These are phyloP conservation scores for Scheffersomyces segobiensis DNA, from an alignment of 1,139 yeast species.

Conservation along the genomic window DNA sequence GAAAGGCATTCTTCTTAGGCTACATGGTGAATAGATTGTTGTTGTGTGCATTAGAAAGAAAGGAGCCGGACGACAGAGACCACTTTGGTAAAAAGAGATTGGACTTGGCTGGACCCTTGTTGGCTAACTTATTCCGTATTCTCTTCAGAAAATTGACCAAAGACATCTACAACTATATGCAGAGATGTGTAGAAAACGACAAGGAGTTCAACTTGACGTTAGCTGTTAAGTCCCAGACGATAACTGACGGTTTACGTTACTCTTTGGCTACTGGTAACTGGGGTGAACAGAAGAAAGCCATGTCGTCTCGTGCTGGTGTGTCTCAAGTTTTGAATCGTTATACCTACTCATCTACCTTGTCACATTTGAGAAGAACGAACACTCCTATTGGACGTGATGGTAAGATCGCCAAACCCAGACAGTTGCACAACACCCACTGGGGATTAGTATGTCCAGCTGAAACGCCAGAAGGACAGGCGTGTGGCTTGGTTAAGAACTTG, in stretches of 20 bases:
- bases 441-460: slow-evolving; percentile 99
- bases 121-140: slow-evolving; percentile 93
- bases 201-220: slow-evolving; percentile 93
- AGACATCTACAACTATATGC: slow-evolving; percentile 97
- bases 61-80: slow-evolving; percentile 98
- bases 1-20: slow-evolving; percentile 96
- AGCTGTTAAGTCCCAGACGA: slow-evolving; percentile 96
- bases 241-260: slow-evolving; percentile 95
- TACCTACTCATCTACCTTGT: slow-evolving; percentile 94
- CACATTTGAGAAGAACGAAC: slow-evolving; percentile 97
- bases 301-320: slow-evolving; percentile 99
- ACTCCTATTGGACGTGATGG: slow-evolving; percentile 99
- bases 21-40: slow-evolving; percentile 95
- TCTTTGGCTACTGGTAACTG: slow-evolving; percentile 99
- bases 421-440: slow-evolving; percentile 98
- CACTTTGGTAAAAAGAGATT: slow-evolving; percentile 98
- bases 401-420: slow-evolving; percentile 97
- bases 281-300: slow-evolving; percentile 99
- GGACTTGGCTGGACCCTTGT: slow-evolving; percentile 96
- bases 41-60: slow-evolving; percentile 93
- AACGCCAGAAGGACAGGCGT: slow-evolving; percentile 99
- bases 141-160: slow-evolving; percentile 90
- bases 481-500: slow-evolving; percentile 96
- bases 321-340: slow-evolving; percentile 97
- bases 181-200: slow-evolving; percentile 96